Conservation (phyloP, 768 basidiomycete genomes). For the Fibroporia radiculosa region DNA sequence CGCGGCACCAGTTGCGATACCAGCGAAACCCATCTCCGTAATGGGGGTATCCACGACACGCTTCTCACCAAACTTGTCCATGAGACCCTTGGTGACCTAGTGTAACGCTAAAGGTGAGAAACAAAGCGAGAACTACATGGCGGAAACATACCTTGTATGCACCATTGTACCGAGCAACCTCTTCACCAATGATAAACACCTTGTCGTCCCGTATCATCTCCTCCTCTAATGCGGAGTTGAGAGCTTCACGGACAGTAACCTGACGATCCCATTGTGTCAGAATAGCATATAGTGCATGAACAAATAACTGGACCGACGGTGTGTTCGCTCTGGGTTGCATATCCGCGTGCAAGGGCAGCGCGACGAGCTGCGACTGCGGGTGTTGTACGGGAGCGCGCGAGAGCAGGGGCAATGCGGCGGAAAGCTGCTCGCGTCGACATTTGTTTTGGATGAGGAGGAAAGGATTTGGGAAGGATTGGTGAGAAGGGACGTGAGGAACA, state of each 20-base stretch:
- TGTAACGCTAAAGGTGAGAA: background rate
- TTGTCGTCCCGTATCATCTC: constrained; percentile 95
- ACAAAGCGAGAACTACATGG: background rate
- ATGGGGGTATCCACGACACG: constrained; percentile 96
- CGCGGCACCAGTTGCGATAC: constrained; percentile 91
- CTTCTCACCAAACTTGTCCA: constrained; percentile 99
- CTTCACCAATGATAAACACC: constrained; percentile 95
- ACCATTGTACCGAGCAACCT: constrained; percentile 97
- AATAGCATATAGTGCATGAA: constrained; percentile 1
- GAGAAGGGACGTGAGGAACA: constrained; percentile 10
- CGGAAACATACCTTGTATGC: constrained; percentile 72
- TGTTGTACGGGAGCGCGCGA: constrained; percentile 34
- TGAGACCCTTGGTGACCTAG: constrained; percentile 94
- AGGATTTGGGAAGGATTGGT: constrained; percentile 17
- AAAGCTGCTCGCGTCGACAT: constrained; percentile 63
- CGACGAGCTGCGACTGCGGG: constrained; percentile 35
- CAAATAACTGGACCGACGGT: constrained; percentile 29
- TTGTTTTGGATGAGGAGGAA: constrained; percentile 22
- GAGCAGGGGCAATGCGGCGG: constrained; percentile 51
- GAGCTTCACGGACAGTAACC: constrained; percentile 98
- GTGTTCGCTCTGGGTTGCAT: constrained; percentile 53
- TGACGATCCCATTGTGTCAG: constrained; percentile 21
- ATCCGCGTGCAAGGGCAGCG: constrained; percentile 42
- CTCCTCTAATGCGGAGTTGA: constrained; percentile 98
- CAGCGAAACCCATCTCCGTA: constrained; percentile 98